Percentiles rank a stretch among this genome's conserved stretches.
phyloP scores from a whole-genome alignment of 169 alveolate genomes.

The Eimeria necatrix region DNA sequence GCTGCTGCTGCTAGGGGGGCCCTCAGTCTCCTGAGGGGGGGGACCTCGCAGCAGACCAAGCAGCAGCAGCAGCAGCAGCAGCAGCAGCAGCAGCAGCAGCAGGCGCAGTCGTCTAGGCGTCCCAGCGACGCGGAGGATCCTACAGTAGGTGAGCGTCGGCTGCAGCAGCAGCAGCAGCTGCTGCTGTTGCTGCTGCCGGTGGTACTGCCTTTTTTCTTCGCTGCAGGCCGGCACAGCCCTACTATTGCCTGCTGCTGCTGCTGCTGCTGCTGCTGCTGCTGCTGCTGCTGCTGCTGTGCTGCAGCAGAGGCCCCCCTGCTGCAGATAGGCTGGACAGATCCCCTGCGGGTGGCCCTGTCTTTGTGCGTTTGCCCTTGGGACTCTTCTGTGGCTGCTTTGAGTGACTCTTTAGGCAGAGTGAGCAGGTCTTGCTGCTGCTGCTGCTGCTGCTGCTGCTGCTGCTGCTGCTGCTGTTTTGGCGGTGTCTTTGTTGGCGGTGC shows the following conservation, averaged over 20 bases:
- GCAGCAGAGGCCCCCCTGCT: slow-evolving; percentile 32
- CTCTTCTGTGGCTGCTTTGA: background rate
- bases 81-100: slow-evolving; percentile 33
- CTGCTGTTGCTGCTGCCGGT: background rate
- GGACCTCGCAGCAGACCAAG: background rate
- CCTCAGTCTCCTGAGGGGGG: background rate
- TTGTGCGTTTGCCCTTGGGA: slow-evolving; percentile 26
- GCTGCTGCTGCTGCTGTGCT: slow-evolving; percentile 8
- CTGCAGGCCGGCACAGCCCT: background rate
- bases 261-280: background rate
- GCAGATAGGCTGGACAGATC: background rate
- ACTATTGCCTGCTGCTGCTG: background rate
- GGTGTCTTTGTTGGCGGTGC: background rate
- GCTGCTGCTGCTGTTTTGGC: slow-evolving; percentile 1
- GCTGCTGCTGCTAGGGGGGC: slow-evolving; percentile 42
- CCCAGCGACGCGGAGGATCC: background rate
- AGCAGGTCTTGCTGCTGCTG: background rate
- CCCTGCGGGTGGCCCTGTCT: background rate
- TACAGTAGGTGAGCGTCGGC: background rate
- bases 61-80: slow-evolving; percentile 3
- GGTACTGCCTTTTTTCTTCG: too few species aligned
- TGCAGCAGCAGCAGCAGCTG: background rate
- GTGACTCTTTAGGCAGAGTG: slow-evolving; percentile 3
- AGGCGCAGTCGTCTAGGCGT: background rate
- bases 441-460: slow-evolving; percentile 36